Evolutionary conservation across 495 filamentous ascomycete species (phyloP).

Genomic region (Talaromyces thailandensis): DNA sequence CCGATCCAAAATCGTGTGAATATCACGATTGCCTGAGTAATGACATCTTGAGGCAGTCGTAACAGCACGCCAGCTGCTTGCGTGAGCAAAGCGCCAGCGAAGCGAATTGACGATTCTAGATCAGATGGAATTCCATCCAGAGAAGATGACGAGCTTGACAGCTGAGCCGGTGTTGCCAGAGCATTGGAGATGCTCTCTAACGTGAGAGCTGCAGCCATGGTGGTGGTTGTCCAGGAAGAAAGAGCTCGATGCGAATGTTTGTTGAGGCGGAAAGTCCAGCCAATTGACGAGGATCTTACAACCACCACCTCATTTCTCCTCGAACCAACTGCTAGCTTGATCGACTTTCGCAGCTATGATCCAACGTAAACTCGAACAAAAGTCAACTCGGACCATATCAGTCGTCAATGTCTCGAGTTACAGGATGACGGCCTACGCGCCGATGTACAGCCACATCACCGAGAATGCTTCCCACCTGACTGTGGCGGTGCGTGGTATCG

Average conservation of each 20-base stretch:
- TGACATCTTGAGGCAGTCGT: constrained; percentile 77
- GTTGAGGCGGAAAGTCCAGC: neutral
- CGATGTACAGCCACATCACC: constrained; percentile 1
- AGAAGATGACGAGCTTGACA: constrained; percentile 58
- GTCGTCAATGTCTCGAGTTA: neutral
- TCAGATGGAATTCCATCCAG: constrained; percentile 66
- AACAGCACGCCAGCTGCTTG: constrained; percentile 84
- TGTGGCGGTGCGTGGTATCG: constrained; percentile 4
- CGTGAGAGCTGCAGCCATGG: constrained; percentile 15
- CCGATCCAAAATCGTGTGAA: constrained; percentile 82
- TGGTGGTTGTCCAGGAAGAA: neutral
- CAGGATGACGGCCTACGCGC: neutral
- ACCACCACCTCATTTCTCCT: neutral
- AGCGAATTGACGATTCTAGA: constrained; percentile 58
- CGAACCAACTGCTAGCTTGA: neutral
- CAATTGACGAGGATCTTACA: neutral
- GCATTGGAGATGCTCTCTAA: constrained; percentile 67
- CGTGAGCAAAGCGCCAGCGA: constrained; percentile 59
- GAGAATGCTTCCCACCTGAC: neutral
- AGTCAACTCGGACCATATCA: neutral
- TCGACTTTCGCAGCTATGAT: neutral
- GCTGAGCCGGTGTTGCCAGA: constrained; percentile 73
- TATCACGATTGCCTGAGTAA: constrained; percentile 81
- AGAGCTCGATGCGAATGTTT: neutral
- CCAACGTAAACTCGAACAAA: neutral